Conservation (phyloP, 192 early-diverging fungal genomes). For the Entophlyctis helioformis region DNA sequence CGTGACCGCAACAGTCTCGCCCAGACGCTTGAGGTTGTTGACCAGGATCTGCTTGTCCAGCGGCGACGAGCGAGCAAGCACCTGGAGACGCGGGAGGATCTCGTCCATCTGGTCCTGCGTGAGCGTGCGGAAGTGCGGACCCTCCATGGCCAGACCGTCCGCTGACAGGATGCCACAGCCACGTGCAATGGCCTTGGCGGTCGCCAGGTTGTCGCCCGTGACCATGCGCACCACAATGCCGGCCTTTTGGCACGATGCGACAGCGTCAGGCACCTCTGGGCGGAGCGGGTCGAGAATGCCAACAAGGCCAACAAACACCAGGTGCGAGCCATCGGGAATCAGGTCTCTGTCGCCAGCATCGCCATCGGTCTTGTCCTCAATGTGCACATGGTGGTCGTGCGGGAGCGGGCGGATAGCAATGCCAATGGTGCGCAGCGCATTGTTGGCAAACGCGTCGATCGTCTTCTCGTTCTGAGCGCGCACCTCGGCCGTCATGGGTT, state of each 20-base stretch:
- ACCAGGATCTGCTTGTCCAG: constrained; percentile 84
- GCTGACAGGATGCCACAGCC: constrained; percentile 24
- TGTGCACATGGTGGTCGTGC: background rate
- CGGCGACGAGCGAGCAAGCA: constrained; percentile 80
- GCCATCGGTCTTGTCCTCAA: too few species aligned
- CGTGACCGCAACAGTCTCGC: constrained; percentile 90
- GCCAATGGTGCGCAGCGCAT: constrained; percentile 83
- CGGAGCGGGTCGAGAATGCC: constrained; percentile 86
- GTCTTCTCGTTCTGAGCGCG: constrained; percentile 18
- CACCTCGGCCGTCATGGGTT: constrained; percentile 8
- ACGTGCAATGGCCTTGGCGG: constrained; percentile 51
- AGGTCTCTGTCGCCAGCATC: too few species aligned
- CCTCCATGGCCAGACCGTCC: constrained; percentile 34
- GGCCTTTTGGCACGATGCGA: constrained; percentile 61
- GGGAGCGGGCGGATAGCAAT: constrained; percentile 48
- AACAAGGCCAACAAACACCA: constrained; percentile 48
- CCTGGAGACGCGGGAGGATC: constrained; percentile 82
- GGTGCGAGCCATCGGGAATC: background rate
- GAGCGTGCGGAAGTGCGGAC: constrained; percentile 82
- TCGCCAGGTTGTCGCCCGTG: constrained; percentile 51
- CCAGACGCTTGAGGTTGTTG: constrained; percentile 47
- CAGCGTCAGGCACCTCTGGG: constrained; percentile 65
- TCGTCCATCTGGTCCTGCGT: constrained; percentile 75
- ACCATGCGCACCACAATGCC: constrained; percentile 90
- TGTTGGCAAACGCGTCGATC: constrained; percentile 62